Conservation (phyloP, 1,284 basidiomycete genomes). For the Omphalotus olearius region DNA sequence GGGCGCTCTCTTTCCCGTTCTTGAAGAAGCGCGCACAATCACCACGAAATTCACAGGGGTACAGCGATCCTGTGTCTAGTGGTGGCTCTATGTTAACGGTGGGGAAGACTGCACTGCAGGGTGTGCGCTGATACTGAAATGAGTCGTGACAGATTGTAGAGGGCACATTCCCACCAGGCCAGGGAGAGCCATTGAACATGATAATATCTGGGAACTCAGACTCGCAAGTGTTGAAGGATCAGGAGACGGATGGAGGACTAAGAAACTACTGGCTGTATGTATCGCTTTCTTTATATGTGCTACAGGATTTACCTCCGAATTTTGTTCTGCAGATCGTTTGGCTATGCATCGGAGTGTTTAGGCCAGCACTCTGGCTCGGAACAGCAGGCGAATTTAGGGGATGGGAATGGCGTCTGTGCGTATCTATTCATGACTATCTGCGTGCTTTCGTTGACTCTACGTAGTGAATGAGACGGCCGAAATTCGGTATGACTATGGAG, state of each 20-base stretch:
- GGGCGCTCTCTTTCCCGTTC: not conserved
- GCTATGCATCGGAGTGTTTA: conserved; percentile 78
- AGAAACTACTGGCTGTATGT: conserved; percentile 64
- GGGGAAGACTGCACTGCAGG: conserved; percentile 14
- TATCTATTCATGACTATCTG: conserved; percentile 11
- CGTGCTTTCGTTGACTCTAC: not conserved
- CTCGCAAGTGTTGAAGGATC: conserved; percentile 61
- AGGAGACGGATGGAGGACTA: conserved; percentile 65
- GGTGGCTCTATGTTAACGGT: conserved; percentile 44
- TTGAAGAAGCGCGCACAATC: conserved; percentile 16
- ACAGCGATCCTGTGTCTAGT: conserved; percentile 29
- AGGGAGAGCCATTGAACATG: conserved; percentile 87
- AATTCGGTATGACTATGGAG: conserved; percentile 78
- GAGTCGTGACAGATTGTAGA: conserved; percentile 37
- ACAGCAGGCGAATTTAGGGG: conserved; percentile 82
- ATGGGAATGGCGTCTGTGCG: conserved; percentile 70
- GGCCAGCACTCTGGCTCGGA: conserved; percentile 72
- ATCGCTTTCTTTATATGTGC: not conserved
- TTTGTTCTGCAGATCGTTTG: conserved; percentile 33
- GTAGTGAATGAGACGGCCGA: conserved; percentile 75
- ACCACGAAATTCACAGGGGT: conserved; percentile 31
- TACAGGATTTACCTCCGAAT: not conserved
- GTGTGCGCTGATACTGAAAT: not conserved
- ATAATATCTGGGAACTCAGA: conserved; percentile 86
- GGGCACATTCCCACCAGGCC: conserved; percentile 65